Evolutionary conservation across 228 moss, liverwort and hornwort species (phyloP), one percentile per base, ranked within the genome.

Genomic region (Sphagnum magellanicum): DNA sequence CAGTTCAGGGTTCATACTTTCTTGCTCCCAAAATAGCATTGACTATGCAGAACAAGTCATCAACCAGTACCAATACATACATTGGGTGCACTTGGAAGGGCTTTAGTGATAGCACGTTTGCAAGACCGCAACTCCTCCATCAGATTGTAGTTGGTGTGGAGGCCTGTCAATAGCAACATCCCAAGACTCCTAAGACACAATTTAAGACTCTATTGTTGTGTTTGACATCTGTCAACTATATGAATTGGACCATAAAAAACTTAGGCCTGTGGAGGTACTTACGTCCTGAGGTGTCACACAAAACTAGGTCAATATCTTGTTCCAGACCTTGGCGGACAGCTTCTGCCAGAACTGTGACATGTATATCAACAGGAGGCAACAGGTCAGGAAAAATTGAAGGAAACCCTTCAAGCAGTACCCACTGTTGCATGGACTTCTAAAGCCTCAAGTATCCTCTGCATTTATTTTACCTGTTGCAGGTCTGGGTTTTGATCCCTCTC

Each of bases 111-210:
- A 60, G 93, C 81, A 65, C 90, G 89, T 77, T 90, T 97, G 81
- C 97, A 97, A 69, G 89, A 87, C 70, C 90, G 91, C 49, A 97
- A 85, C 80, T 97, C 97, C 72, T 97, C 97, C 97, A 97, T 97
- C 78, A 97, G 75, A 65, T 97, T 93, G 63, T 75, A 81, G 75
- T 97, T 97, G 32, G 93, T 97, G 74, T 97, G 97, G 16, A 97
- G 83, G 73, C 95, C 94, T 94, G 82, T 48, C 59, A 53, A 32
- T 32, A 32, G 32, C 32, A 32, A 32, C 32, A 32, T 32, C 32
- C 32, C 32, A 32, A 32, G 32, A 2, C 32, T 32, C 32, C 3
- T 32, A 32, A 32, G 32, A 32, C 32, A 32, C 32, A 32, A 32
- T 32, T 32, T 32, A 32, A 32, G 32, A 32, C 32, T 32, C 32